Base-by-base conservation (phyloP, 495 filamentous ascomycete genomes). In the Bacidia rubella region DNA sequence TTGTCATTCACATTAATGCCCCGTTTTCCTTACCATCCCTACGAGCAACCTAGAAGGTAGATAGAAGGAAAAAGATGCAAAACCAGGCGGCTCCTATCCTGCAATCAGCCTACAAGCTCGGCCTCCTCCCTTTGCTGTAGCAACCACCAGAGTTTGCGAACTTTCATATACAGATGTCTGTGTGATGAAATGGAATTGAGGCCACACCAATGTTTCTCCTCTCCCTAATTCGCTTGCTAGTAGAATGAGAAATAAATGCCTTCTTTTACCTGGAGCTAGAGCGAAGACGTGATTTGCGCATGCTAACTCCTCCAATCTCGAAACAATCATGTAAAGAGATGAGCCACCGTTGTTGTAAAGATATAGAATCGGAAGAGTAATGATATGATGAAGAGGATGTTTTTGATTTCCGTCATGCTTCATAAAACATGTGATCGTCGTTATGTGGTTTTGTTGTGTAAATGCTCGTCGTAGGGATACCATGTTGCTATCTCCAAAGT, bases 1-100 rank as follows among this genome's bases (percentile, higher is more conserved):
- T 44, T 44, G 7, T 44, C 41, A 44, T 44, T 44, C 41, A 44
- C 41, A 44, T 44, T 44, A 44, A 20, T 44, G 41, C 41, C 20
- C 17, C 19, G 12, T 10, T 39, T 39, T 22, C 9, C 41, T 17
- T 44, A 17, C 41, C 41, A 44, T 44, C 41, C 41, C 41, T 44
- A 44, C 41, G 19, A 17, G 41, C 41, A 44, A 17, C 20, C 41
- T n/a, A 44, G 41, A 44, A 44, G 41, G 41, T 17, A 44, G 41
- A 44, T 9, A 20, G 5, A 44, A 44, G 20, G 32, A n/a, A 44
- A 44, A 22, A 35, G 29, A 35, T 35, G 29, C 29, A 35, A 35
- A 35, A 35, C 29, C 29, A 35, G 15, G 29, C 29, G 15, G 15
- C 5, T 35, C 29, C 7, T 35, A 44, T 17, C 41, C 41, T 17